These are phyloP conservation scores for Puccinia triticina DNA, from an alignment of 1,284 basidiomycete species.

Conservation along the genomic window DNA sequence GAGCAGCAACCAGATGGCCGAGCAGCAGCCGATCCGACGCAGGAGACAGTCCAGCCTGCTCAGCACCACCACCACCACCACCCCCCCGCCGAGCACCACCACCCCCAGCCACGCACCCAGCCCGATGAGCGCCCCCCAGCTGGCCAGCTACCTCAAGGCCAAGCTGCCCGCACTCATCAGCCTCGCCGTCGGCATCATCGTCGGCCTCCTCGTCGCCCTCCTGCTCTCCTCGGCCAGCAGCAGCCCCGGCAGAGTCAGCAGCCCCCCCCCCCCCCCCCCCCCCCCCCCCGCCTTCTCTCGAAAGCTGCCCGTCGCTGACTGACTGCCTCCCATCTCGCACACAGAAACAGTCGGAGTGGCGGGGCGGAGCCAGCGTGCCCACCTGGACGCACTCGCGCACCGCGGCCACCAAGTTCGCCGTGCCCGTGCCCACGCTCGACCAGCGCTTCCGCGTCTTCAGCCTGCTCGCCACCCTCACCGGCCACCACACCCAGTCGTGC, in stretches of 20 bases:
- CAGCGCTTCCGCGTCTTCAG: slow-evolving; percentile 82
- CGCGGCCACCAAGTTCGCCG: slow-evolving; percentile 36
- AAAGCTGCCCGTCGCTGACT: too few species aligned
- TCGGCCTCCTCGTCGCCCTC: slow-evolving; percentile 42
- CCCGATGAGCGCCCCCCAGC: neutral
- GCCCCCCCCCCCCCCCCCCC: too few species aligned
- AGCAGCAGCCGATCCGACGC: neutral
- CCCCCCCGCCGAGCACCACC: neutral
- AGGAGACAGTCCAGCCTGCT: slow-evolving; percentile 9
- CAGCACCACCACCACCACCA: neutral
- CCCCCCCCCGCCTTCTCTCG: too few species aligned
- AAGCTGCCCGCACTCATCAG: slow-evolving; percentile 47
- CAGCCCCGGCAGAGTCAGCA: neutral
- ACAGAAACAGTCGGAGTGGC: slow-evolving; percentile 35
- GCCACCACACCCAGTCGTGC: slow-evolving; percentile 85
- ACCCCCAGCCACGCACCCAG: neutral
- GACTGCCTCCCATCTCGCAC: neutral
- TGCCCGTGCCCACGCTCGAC: slow-evolving; percentile 61
- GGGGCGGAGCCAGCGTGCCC: slow-evolving; percentile 44
- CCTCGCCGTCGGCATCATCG: slow-evolving; percentile 43
- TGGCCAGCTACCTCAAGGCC: slow-evolving; percentile 42
- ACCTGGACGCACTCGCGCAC: slow-evolving; percentile 52
- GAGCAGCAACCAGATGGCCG: neutral
- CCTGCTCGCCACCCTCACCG: slow-evolving; percentile 78
- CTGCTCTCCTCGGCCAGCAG: slow-evolving; percentile 9